Conservation (phyloP, 768 basidiomycete species). For the Boletus tylopilopsis region DNA sequence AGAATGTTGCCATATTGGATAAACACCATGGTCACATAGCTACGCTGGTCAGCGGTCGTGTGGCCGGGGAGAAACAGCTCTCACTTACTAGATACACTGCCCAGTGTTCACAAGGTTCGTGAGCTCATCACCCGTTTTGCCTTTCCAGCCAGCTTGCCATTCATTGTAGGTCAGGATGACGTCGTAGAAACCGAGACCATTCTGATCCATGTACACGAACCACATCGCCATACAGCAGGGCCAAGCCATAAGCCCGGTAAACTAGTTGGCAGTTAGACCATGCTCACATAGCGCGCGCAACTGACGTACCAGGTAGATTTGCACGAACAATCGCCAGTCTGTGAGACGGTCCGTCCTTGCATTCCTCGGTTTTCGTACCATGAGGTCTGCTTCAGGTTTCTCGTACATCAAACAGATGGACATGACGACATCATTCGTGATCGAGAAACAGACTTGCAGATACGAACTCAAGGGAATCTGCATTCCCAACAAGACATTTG, state of each 20-base stretch:
- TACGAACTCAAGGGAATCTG: slow-evolving; percentile 54
- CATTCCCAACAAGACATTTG: slow-evolving; percentile 56
- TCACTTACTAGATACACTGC: slow-evolving; percentile 43
- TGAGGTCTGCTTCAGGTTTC: slow-evolving; percentile 48
- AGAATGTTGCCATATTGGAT: slow-evolving; percentile 43
- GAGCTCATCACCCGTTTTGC: slow-evolving; percentile 30
- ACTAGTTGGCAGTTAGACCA: slow-evolving; percentile 24
- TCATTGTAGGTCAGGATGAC: slow-evolving; percentile 41
- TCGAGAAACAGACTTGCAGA: slow-evolving; percentile 54
- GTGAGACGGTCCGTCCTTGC: slow-evolving; percentile 47
- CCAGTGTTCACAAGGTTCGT: slow-evolving; percentile 36
- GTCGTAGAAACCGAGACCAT: slow-evolving; percentile 36
- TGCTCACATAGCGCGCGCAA: neutral
- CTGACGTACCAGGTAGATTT: slow-evolving; percentile 42
- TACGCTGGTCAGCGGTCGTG: slow-evolving; percentile 11
- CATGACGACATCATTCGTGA: slow-evolving; percentile 49
- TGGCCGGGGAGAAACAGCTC: neutral
- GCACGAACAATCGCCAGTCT: slow-evolving; percentile 45
- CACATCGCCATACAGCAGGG: slow-evolving; percentile 43
- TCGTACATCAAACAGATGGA: slow-evolving; percentile 51
- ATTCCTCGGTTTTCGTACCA: slow-evolving; percentile 47
- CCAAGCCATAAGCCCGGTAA: slow-evolving; percentile 45
- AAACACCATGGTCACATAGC: slow-evolving; percentile 48
- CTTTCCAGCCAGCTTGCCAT: slow-evolving; percentile 36
- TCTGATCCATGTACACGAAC: slow-evolving; percentile 37